Percentiles rank a stretch among this genome's conserved stretches.
phyloP scores from a whole-genome alignment of 2,329 filamentous ascomycete species.

The Kalmusia sp. region DNA sequence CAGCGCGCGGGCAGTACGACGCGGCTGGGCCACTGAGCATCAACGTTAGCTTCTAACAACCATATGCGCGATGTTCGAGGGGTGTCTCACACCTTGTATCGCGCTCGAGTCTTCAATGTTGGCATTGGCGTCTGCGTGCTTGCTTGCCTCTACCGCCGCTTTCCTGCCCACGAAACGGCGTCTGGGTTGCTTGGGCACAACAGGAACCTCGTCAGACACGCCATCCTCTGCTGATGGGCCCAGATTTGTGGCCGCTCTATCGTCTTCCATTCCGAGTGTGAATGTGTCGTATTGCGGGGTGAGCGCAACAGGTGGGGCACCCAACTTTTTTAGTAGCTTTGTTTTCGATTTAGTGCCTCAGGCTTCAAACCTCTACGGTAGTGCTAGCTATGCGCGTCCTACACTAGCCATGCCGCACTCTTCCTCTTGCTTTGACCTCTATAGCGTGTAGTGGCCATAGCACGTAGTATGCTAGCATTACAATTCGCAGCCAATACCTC shows the following conservation, averaged over 20 bases:
- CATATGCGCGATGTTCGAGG: neutral
- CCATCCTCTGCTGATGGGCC: conserved; percentile 73
- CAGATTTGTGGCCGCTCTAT: conserved; percentile 73
- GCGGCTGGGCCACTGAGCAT: conserved; percentile 69
- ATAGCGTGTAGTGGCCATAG: too few relatives aligned
- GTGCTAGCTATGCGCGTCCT: too few relatives aligned
- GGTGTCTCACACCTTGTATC: conserved; percentile 67
- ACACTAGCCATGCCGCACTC: too few relatives aligned
- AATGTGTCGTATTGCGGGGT: conserved; percentile 3
- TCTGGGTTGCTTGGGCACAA: conserved; percentile 74
- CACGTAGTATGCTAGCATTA: too few relatives aligned
- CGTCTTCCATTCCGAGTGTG: conserved; percentile 71
- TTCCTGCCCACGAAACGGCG: conserved; percentile 89
- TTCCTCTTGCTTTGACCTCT: too few relatives aligned
- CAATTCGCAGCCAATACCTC: too few relatives aligned
- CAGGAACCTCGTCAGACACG: conserved; percentile 58
- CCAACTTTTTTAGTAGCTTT: neutral
- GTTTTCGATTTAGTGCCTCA: neutral
- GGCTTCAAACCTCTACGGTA: neutral
- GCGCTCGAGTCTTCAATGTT: conserved; percentile 69
- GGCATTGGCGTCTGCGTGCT: conserved; percentile 42
- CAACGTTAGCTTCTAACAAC: conserved; percentile 11
- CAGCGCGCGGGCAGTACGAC: conserved; percentile 77
- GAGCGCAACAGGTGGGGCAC: neutral
- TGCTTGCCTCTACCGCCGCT: conserved; percentile 67